Evolutionary conservation across 495 filamentous ascomycete genomes (phyloP), one percentile per base, ranked within the genome.

Genomic region (Poronia punctata): DNA sequence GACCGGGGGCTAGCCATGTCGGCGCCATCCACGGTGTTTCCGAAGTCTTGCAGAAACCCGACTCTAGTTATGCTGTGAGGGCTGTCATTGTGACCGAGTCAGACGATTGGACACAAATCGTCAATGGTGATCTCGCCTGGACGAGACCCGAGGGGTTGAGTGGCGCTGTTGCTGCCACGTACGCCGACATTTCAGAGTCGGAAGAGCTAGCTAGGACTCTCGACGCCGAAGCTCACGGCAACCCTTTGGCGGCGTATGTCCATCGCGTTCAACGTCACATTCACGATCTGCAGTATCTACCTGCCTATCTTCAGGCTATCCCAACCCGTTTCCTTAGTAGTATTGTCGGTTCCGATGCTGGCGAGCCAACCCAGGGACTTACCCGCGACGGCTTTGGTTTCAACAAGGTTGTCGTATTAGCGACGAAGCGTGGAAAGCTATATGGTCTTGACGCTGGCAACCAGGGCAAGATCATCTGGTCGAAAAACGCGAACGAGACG

Each of bases 221-320:
- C 19, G 79, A 94, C 43, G 77, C 81, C 6, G 92, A 99, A 61
- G 84, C 83, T 7, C 85, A 96, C 53, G 80, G 79, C 57, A 90
- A 83, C 52, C 64, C 86, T 8, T 50, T 80, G 12, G 69, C 73
- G 28, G 92, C 93, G 11, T 99, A 95, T 53, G 67, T 89, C 25
- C 89, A 96, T 62, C 80, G 92, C 2, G 71, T 95, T 9, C 83
- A 78, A 46, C 81, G 92, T 29, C 92, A 99, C 54, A 40, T 83
- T 7, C 67, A 74, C 25, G 90, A 96, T 48, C 73, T 97, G 25
- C 66, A 84, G 50, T 65, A 86, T 51, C 69, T 96, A n/a, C 88
- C 86, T 4, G 72, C 69, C 0, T 93, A 81, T 68, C 59, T 92
- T 9, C 67, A 77, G 51, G 63, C 64, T 15, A 66, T 90, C 15